These are phyloP conservation scores for Diacronema lutheri DNA, from an alignment of 78 protist species.

Conservation along the genomic window DNA sequence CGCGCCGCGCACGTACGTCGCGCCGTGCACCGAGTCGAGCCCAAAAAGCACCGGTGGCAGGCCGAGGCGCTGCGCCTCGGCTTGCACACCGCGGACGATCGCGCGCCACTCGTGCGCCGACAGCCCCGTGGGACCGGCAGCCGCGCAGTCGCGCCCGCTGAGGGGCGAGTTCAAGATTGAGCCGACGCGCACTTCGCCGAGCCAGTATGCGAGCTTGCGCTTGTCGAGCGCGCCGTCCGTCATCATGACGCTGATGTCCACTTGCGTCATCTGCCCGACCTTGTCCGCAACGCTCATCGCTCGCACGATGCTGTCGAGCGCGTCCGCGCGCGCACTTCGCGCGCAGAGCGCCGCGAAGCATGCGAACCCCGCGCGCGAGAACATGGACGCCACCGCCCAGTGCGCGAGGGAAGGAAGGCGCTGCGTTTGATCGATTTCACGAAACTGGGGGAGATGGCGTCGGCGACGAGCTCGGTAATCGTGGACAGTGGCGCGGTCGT, in stretches of 20 bases:
- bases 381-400: no score
- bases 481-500: no score
- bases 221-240: not conserved
- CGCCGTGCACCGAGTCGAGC: not conserved
- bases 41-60: not conserved
- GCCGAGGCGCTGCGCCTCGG: not conserved
- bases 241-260: not conserved
- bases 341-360: no score
- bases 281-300: not conserved
- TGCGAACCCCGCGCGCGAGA: no score
- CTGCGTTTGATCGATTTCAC: no score
- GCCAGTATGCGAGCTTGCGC: not conserved
- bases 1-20: not conserved
- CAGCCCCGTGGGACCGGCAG: not conserved
- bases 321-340: no score
- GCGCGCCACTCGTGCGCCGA: not conserved
- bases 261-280: conserved; percentile 5
- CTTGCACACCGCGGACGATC: not conserved
- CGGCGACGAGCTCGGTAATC: no score
- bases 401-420: no score
- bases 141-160: not conserved
- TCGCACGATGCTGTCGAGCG: no score
- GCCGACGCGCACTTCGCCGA: not conserved
- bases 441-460: no score
- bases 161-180: not conserved